Conservation (phyloP, 805 yeast species). For the Clavispora santaluciae region DNA sequence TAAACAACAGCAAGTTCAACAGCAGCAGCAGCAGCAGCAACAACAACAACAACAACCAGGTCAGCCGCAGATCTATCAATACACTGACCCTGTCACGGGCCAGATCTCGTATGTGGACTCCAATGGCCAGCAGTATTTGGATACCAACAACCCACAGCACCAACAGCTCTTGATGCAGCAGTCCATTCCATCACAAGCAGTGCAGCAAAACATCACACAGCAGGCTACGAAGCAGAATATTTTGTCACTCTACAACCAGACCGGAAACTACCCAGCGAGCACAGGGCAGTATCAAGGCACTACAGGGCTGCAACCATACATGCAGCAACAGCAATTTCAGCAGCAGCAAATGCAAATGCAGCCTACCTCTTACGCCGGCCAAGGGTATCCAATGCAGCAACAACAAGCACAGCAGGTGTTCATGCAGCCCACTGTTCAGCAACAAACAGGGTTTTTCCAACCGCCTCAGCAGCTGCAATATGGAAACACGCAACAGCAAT, state of each 20-base stretch:
- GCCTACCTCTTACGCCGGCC: background rate
- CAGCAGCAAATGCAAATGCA: slow-evolving; percentile 13
- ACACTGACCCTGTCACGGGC: slow-evolving; percentile 69
- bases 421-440: slow-evolving; percentile 3
- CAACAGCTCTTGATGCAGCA: slow-evolving; percentile 35
- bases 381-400: background rate
- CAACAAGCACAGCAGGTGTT: background rate
- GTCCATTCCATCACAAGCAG: slow-evolving; percentile 18
- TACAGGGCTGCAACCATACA: slow-evolving; percentile 5
- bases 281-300: slow-evolving; percentile 45
- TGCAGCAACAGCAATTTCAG: slow-evolving; percentile 9
- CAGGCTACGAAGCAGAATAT: slow-evolving; percentile 35
- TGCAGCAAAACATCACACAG: slow-evolving; percentile 18
- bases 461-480: slow-evolving; percentile 6
- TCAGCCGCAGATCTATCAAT: slow-evolving; percentile 55
- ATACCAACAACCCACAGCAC: slow-evolving; percentile 19
- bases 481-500: slow-evolving; percentile 10
- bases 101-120: slow-evolving; percentile 62
- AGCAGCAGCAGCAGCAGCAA: no score
- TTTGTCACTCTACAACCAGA: slow-evolving; percentile 35
- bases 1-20: no score
- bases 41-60: slow-evolving; percentile 4
- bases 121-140: slow-evolving; percentile 51
- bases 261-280: slow-evolving; percentile 37
- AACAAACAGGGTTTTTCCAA: slow-evolving; percentile 10